Evolutionary conservation across 2,329 filamentous ascomycete genomes (phyloP), one percentile per base, ranked within the genome.

Genomic region (Macrophomina tecta): DNA sequence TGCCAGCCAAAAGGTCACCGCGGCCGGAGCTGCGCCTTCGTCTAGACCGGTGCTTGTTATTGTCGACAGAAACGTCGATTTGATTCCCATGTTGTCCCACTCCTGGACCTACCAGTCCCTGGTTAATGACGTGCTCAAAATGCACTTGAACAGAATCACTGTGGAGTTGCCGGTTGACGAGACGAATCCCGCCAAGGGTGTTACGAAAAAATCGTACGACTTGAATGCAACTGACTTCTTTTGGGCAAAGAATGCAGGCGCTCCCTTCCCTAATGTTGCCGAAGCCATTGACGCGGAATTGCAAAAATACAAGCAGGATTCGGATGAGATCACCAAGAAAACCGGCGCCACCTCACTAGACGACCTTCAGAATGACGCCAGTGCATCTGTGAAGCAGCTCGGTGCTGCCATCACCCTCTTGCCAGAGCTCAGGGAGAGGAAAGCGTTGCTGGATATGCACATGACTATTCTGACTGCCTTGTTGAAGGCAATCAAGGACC

Each of bases 21-120:
- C 84, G n/a, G 80, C 84, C 6, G 78, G 85, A 1, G 85, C 86
- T 16, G 90, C 91, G 0, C 86, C 90, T 2, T 87, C 89, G 8
- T 91, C 92, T 30, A 85, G 96, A 58, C 95, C 96, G 0, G 93
- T 98, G 0, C 87, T 99, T 53, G 89, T 99, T 71, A 91, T 99
- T 63, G 90, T 98, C 56, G 95, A 99, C 79, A 90, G 95, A 72
- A 98, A 97, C 74, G 90, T 99, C 52, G 95, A 99, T 78, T 82
- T 99, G 64, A 93, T 97, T 70, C 94, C 95, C 2, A 98, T 99
- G 95, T 86, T 99, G n/a, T 97, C 94, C 14, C 95, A 99, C 80
- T 97, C 94, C 1, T 94, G 91, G 91, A 93, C 88, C 4, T 91
- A 97, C 73, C 93, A 97, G 78, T 95, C 92, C 7, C 83, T 97